These are phyloP conservation scores for Ceratorhiza oryzae-sativae DNA, from an alignment of 1,284 basidiomycete genomes.

Conservation along the genomic window DNA sequence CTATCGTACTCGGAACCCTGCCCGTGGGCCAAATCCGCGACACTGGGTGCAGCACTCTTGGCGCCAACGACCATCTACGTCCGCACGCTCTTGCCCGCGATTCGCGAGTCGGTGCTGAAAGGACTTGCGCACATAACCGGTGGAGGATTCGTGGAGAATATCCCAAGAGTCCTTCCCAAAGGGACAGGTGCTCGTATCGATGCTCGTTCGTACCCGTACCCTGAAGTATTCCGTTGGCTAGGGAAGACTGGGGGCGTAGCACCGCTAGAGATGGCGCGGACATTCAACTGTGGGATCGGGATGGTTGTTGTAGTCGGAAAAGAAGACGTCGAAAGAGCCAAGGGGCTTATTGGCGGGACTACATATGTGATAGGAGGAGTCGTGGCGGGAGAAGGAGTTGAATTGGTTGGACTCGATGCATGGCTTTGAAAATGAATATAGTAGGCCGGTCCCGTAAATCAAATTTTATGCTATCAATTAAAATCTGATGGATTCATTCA, in stretches of 20 bases:
- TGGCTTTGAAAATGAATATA: constrained; percentile 47
- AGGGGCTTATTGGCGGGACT: constrained; percentile 58
- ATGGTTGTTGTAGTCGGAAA: constrained; percentile 87
- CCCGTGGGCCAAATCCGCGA: constrained; percentile 75
- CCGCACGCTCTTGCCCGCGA: constrained; percentile 81
- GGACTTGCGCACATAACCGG: constrained; percentile 98
- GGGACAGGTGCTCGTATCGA: constrained; percentile 86
- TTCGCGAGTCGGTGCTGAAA: constrained; percentile 79
- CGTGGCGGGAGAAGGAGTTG: constrained; percentile 68
- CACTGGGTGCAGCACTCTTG: constrained; percentile 82
- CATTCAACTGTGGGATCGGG: constrained; percentile 98
- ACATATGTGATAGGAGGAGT: constrained; percentile 83
- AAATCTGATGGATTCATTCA: too few relatives aligned
- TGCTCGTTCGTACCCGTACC: constrained; percentile 77
- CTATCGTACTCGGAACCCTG: constrained; percentile 76
- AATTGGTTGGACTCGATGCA: constrained; percentile 63
- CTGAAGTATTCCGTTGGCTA: constrained; percentile 88
- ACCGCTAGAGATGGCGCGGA: constrained; percentile 92
- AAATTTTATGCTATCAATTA: too few relatives aligned
- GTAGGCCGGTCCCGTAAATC: too few relatives aligned
- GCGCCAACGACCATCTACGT: constrained; percentile 93
- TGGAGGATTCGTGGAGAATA: constrained; percentile 97
- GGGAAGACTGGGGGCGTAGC: constrained; percentile 80
- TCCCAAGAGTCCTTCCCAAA: constrained; percentile 87
- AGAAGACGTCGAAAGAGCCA: constrained; percentile 63